phyloP scores from a whole-genome alignment of 2,329 filamentous ascomycete species.

The Talaromyces sp. region DNA sequence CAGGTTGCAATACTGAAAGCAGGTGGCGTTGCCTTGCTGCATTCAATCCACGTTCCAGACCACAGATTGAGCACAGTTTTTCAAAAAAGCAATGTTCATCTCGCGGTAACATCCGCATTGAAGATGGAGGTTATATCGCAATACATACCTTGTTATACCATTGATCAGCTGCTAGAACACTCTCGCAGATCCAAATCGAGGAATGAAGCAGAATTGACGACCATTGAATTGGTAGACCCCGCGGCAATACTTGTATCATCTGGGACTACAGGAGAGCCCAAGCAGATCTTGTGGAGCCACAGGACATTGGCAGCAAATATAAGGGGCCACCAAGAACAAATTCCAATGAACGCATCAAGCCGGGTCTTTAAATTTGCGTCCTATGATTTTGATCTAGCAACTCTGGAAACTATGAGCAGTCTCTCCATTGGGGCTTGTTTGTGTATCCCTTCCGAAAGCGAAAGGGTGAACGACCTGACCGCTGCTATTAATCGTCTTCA shows the following conservation, averaged over 20 bases:
- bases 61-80: slow-evolving; percentile 39
- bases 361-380: slow-evolving; percentile 38
- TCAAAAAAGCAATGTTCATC: slow-evolving; percentile 20
- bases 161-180: not conserved
- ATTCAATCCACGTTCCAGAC: not conserved
- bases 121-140: not conserved
- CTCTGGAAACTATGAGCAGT: slow-evolving; percentile 34
- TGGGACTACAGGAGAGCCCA: slow-evolving; percentile 44
- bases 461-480: slow-evolving; percentile 27
- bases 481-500: slow-evolving; percentile 37
- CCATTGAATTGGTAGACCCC: not conserved
- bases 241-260: slow-evolving; percentile 28
- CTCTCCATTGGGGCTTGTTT: slow-evolving; percentile 15
- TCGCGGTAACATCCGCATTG: not conserved
- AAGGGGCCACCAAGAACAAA: not conserved
- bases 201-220: not conserved
- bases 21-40: slow-evolving; percentile 8
- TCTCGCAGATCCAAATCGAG: not conserved
- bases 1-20: slow-evolving; percentile 24
- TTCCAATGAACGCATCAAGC: slow-evolving; percentile 31
- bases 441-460: slow-evolving; percentile 21
- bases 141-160: not conserved
- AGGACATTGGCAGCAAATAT: slow-evolving; percentile 28
- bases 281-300: slow-evolving; percentile 41
- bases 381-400: slow-evolving; percentile 25